Evolutionary conservation across 1,284 basidiomycete genomes (phyloP).

Genomic region (Moniliophthora roreri): DNA sequence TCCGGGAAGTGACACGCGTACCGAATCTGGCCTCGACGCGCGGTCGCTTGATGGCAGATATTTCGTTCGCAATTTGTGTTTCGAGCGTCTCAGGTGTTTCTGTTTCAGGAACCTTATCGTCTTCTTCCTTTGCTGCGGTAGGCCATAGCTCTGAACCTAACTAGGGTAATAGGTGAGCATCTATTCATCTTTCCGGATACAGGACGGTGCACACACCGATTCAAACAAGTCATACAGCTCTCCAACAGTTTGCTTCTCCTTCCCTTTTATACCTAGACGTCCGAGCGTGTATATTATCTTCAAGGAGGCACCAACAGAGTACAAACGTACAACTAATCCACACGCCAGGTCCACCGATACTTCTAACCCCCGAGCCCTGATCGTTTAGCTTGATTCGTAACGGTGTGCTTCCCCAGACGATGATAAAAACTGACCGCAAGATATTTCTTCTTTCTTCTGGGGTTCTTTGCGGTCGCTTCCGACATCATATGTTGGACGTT

Average conservation of each 20-base stretch:
- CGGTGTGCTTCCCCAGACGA: neutral
- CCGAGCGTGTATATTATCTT: neutral
- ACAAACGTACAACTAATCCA: conserved; percentile 69
- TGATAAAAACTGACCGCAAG: conserved; percentile 33
- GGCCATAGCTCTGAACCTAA: conserved; percentile 74
- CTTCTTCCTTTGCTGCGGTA: conserved; percentile 22
- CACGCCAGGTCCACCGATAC: conserved; percentile 70
- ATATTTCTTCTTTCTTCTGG: conserved; percentile 38
- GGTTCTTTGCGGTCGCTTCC: neutral
- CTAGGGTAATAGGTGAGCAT: conserved; percentile 33
- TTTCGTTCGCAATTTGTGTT: conserved; percentile 66
- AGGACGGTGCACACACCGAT: conserved; percentile 44
- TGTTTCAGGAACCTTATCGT: conserved; percentile 30
- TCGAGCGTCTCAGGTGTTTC: conserved; percentile 51
- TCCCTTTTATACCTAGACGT: conserved; percentile 62
- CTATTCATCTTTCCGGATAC: neutral
- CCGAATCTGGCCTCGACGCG: conserved; percentile 64
- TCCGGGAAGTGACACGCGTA: conserved; percentile 30
- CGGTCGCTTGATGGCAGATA: conserved; percentile 68
- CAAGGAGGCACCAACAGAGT: neutral
- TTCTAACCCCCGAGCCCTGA: conserved; percentile 66
- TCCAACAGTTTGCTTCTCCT: conserved; percentile 71
- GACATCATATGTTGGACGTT: too few relatives aligned
- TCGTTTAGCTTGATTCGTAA: conserved; percentile 19
- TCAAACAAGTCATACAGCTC: conserved; percentile 80